Conservation (phyloP, 331 rosid species). For the Dryas integrifolia region DNA sequence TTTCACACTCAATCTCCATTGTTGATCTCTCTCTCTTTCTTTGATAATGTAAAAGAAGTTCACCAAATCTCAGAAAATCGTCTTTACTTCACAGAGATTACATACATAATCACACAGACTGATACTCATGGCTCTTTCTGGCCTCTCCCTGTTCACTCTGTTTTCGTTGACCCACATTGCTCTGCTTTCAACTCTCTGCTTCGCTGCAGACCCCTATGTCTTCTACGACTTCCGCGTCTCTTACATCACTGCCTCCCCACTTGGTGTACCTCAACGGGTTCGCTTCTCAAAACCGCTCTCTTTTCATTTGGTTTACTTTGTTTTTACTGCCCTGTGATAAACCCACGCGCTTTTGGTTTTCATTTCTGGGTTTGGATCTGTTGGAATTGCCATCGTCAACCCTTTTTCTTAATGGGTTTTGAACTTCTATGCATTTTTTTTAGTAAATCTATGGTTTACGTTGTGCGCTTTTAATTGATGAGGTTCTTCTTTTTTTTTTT, state of each 20-base stretch:
- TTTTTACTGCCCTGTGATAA: not conserved
- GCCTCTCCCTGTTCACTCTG: conserved; percentile 29
- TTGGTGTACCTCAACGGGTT: conserved; percentile 74
- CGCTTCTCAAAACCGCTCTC: conserved; percentile 1
- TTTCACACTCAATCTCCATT: not conserved
- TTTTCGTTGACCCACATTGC: conserved; percentile 22
- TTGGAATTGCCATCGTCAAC: not conserved
- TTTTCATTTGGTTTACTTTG: not conserved
- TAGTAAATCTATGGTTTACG: too few relatives aligned
- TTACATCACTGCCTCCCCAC: conserved; percentile 64
- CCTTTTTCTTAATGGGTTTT: not conserved
- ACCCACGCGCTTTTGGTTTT: not conserved
- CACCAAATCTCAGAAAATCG: conserved; percentile 1
- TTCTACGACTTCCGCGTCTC: conserved; percentile 47
- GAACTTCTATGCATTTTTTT: not conserved
- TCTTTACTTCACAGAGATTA: not conserved
- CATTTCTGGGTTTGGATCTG: not conserved
- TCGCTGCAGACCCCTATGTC: conserved; percentile 48
- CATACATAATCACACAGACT: too few relatives aligned
- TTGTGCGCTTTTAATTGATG: too few relatives aligned
- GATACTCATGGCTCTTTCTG: conserved; percentile 31
- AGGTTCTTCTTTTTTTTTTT: not conserved
- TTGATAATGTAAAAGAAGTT: conserved; percentile 2
- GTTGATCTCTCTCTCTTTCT: not conserved
- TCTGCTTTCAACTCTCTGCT: conserved; percentile 37